A percentile compares a stretch with the other conserved stretches of the same genome.
These are phyloP conservation scores for Pouteria glomerata DNA, from an alignment of 148 eudicot genomes.

Conservation along the genomic window DNA sequence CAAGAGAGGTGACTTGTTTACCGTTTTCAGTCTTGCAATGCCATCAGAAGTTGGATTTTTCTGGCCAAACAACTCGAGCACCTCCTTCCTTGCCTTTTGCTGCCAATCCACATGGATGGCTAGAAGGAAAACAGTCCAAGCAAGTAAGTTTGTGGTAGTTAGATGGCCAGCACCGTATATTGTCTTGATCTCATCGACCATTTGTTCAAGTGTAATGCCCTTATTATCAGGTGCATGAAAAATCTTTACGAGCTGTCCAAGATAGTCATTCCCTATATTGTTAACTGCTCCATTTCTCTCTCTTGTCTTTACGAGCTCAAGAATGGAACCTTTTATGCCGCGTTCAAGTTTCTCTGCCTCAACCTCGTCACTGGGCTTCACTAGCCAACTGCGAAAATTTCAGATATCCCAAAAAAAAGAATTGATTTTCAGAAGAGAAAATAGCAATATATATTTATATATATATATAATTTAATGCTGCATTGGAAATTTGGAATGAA, in stretches of 20 bases:
- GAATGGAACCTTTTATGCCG: constrained; percentile 30
- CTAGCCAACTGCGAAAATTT: constrained; percentile 18
- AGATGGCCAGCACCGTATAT: constrained; percentile 47
- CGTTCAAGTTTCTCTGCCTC: constrained; percentile 37
- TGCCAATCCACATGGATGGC: constrained; percentile 17
- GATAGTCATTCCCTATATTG: constrained; percentile 29
- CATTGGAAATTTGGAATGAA: too few species aligned
- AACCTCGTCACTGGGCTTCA: constrained; percentile 30
- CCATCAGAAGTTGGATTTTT: constrained; percentile 18
- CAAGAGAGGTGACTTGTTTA: neutral
- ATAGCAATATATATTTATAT: too few species aligned
- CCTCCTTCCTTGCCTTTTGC: constrained; percentile 20
- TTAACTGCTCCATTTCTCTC: constrained; percentile 12
- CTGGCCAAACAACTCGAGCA: constrained; percentile 9
- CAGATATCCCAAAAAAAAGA: too few species aligned
- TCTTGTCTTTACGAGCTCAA: constrained; percentile 26
- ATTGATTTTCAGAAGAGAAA: too few species aligned
- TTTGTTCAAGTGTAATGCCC: constrained; percentile 39
- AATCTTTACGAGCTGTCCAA: constrained; percentile 37
- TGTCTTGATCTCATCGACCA: constrained; percentile 44
- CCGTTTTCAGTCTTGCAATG: constrained; percentile 16
- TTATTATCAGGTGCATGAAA: constrained; percentile 20
- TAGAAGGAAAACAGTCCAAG: constrained; percentile 14
- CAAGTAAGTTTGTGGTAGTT: constrained; percentile 34
- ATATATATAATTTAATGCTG: too few species aligned